Evolutionary conservation across 2,329 filamentous ascomycete genomes (phyloP).

Genomic region (Magnaporthiopsis rhizophila): DNA sequence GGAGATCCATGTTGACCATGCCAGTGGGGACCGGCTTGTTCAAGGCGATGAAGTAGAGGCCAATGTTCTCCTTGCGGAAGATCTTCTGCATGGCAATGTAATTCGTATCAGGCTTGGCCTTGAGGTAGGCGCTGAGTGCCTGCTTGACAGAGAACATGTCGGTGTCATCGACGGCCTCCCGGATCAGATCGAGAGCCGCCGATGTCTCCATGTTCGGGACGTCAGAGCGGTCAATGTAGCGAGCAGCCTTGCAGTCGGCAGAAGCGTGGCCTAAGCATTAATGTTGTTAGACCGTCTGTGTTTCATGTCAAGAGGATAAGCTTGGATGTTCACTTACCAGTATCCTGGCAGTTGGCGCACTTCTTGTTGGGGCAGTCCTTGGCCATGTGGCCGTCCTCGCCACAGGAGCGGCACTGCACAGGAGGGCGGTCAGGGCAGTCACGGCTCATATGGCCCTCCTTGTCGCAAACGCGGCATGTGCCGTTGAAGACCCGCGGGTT

Average conservation of each 20-base stretch:
- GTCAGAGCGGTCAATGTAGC: slow-evolving; percentile 46
- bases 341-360: slow-evolving; percentile 55
- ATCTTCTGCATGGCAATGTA: slow-evolving; percentile 53
- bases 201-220: slow-evolving; percentile 43
- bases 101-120: slow-evolving; percentile 47
- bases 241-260: slow-evolving; percentile 49
- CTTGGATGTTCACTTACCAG: slow-evolving; percentile 35
- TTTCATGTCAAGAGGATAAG: not conserved
- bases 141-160: slow-evolving; percentile 58
- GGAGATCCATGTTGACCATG: slow-evolving; percentile 63
- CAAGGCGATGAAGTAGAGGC: slow-evolving; percentile 53
- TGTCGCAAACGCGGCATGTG: slow-evolving; percentile 31
- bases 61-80: slow-evolving; percentile 46
- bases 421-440: slow-evolving; percentile 36
- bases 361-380: slow-evolving; percentile 51
- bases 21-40: slow-evolving; percentile 39
- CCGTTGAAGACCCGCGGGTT: slow-evolving; percentile 27
- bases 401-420: slow-evolving; percentile 31
- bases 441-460: slow-evolving; percentile 43
- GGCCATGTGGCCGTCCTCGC: slow-evolving; percentile 43
- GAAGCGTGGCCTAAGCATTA: slow-evolving; percentile 42
- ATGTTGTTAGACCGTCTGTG: not conserved
- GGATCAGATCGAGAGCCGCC: slow-evolving; percentile 49
- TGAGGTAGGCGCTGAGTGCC: slow-evolving; percentile 52
- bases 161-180: slow-evolving; percentile 39